Evolutionary conservation across 202 grass and related monocot species (phyloP).

Genomic region (Cymbopogon flexuosus): DNA sequence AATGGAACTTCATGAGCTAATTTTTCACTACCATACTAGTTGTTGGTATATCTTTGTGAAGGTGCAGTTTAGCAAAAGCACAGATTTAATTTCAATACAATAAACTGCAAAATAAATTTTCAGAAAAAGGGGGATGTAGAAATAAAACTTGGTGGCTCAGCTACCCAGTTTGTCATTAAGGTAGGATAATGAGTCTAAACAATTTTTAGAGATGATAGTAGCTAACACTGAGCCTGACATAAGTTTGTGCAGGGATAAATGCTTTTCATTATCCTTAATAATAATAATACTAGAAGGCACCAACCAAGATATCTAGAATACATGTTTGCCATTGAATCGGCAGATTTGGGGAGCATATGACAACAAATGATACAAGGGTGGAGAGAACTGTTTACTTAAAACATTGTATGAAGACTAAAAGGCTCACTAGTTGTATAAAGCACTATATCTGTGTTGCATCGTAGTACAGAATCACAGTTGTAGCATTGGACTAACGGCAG

Average conservation of each 20-base stretch:
- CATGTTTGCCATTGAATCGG: background rate
- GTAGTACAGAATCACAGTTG: background rate
- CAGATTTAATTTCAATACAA: too few species aligned
- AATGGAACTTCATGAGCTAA: background rate
- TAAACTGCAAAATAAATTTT: too few species aligned
- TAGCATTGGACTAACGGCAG: background rate
- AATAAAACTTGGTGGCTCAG: too few species aligned
- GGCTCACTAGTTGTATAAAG: background rate
- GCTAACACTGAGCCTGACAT: background rate
- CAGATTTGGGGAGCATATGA: background rate
- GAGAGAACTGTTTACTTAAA: background rate
- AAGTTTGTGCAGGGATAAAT: background rate
- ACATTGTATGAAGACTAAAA: background rate
- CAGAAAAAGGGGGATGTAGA: background rate
- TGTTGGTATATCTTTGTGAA: too few species aligned
- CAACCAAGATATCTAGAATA: constrained; percentile 1
- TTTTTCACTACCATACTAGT: background rate
- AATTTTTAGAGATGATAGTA: background rate
- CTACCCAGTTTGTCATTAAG: background rate
- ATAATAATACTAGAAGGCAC: too few species aligned
- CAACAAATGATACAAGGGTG: background rate
- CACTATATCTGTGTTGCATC: background rate
- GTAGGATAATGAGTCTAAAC: background rate
- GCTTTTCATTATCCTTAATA: background rate
- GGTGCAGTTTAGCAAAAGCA: too few species aligned